These are phyloP conservation scores for Drosera capensis DNA, from an alignment of 148 eudicot genomes.

Conservation along the genomic window DNA sequence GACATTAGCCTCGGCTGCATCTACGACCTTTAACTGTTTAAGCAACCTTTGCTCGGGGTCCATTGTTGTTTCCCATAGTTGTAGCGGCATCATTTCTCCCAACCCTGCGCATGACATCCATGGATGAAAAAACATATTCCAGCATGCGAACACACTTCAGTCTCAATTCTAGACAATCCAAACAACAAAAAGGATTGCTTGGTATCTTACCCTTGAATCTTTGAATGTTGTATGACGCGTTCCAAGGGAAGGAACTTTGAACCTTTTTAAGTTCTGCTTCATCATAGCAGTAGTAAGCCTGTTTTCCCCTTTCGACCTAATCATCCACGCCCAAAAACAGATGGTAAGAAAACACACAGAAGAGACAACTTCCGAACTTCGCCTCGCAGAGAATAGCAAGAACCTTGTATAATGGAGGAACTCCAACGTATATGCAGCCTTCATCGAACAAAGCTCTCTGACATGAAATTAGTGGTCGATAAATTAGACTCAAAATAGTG, in stretches of 20 bases:
- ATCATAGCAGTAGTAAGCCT: conserved; percentile 62
- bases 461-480: neutral
- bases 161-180: neutral
- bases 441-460: conserved; percentile 92
- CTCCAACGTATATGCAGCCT: conserved; percentile 94
- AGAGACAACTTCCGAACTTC: neutral
- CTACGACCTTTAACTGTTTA: conserved; percentile 70
- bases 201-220: conserved; percentile 65
- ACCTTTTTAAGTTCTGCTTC: conserved; percentile 59
- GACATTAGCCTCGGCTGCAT: conserved; percentile 84
- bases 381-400: conserved; percentile 8
- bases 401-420: conserved; percentile 96
- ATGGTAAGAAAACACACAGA: neutral
- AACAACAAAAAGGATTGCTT: neutral
- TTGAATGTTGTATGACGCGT: conserved; percentile 87
- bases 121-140: neutral
- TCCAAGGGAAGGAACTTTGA: conserved; percentile 56
- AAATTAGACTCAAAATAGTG: too few species aligned
- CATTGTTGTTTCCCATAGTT: conserved; percentile 90
- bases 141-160: neutral
- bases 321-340: conserved; percentile 5
- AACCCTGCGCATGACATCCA: conserved; percentile 30
- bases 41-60: conserved; percentile 72
- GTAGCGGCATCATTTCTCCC: conserved; percentile 98
- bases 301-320: conserved; percentile 93